Evolutionary conservation across 2,329 filamentous ascomycete species (phyloP).

Genomic region (Paecilomyces dactylethromorphus): DNA sequence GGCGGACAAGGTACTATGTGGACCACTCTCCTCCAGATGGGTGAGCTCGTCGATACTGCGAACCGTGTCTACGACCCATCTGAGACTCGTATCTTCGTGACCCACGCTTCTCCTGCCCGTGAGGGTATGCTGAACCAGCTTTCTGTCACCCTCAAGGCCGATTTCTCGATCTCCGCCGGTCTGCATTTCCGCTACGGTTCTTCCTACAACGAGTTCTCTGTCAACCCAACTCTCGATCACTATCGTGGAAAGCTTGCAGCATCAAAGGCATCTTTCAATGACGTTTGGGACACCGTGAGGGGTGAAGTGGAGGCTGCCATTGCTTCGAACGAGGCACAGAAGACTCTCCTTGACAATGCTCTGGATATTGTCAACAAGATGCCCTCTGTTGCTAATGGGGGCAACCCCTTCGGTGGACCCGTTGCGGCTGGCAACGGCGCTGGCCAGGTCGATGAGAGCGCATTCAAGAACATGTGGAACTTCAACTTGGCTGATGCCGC

Average conservation of each 20-base stretch:
- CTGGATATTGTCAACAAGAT: conserved; percentile 96
- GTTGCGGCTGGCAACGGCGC: conserved; percentile 62
- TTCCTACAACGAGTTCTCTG: conserved; percentile 99
- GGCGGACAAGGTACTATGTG: conserved; percentile 99
- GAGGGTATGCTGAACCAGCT: conserved; percentile 97
- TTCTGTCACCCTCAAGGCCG: conserved; percentile 92
- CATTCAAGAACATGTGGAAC: conserved; percentile 99
- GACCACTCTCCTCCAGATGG: conserved; percentile 97
- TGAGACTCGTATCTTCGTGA: conserved; percentile 93
- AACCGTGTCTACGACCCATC: conserved; percentile 98
- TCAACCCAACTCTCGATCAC: conserved; percentile 95
- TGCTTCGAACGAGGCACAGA: conserved; percentile 85
- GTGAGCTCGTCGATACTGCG: conserved; percentile 93
- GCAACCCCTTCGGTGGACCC: conserved; percentile 91
- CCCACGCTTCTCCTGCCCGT: conserved; percentile 90
- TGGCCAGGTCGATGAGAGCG: conserved; percentile 93
- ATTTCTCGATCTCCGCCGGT: conserved; percentile 95
- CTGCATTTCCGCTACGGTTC: conserved; percentile 98
- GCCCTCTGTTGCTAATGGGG: conserved; percentile 88
- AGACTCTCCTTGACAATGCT: conserved; percentile 84
- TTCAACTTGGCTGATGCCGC: conserved; percentile 97
- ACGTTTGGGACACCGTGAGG: conserved; percentile 99
- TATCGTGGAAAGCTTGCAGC: conserved; percentile 97
- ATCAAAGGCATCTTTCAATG: conserved; percentile 96
- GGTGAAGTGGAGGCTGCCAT: conserved; percentile 92